Evolutionary conservation across 202 grass and related monocot genomes (phyloP).

Genomic region (Cymbopogon flexuosus): DNA sequence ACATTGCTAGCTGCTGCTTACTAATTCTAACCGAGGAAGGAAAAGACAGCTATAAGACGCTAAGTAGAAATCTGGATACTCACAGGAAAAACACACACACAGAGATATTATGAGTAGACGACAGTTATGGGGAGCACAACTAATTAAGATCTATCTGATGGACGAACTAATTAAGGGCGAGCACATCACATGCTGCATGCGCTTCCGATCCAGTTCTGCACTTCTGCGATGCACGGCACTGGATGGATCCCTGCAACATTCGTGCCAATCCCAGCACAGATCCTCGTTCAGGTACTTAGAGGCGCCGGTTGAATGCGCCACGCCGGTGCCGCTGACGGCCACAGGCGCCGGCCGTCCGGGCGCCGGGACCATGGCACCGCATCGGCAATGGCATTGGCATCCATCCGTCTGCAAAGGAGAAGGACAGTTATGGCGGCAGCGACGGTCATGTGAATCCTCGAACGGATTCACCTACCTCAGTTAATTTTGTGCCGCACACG

Average conservation of each 20-base stretch:
- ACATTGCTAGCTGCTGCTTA: background rate
- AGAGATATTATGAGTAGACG: no score
- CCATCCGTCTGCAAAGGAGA: constrained; percentile 21
- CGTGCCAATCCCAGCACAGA: constrained; percentile 18
- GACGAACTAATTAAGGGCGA: background rate
- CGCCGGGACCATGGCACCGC: constrained; percentile 13
- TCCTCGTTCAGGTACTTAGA: background rate
- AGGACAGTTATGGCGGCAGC: constrained; percentile 39
- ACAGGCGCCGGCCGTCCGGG: background rate
- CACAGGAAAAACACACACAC: background rate
- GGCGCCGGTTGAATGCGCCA: constrained; percentile 15
- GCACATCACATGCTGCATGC: background rate
- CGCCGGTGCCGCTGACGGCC: constrained; percentile 23
- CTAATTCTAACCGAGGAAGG: background rate
- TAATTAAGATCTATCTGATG: background rate
- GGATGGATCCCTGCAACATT: constrained; percentile 10
- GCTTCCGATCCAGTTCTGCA: background rate
- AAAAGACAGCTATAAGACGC: background rate
- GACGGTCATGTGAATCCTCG: constrained; percentile 37
- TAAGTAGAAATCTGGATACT: background rate
- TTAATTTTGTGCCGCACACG: constrained; percentile 17
- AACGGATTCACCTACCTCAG: constrained; percentile 37
- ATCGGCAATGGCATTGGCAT: background rate
- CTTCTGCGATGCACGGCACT: background rate
- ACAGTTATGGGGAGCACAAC: no score